Conservation (phyloP, 2,329 filamentous ascomycete species). For the Cladosporium austrohemisphaericum region DNA sequence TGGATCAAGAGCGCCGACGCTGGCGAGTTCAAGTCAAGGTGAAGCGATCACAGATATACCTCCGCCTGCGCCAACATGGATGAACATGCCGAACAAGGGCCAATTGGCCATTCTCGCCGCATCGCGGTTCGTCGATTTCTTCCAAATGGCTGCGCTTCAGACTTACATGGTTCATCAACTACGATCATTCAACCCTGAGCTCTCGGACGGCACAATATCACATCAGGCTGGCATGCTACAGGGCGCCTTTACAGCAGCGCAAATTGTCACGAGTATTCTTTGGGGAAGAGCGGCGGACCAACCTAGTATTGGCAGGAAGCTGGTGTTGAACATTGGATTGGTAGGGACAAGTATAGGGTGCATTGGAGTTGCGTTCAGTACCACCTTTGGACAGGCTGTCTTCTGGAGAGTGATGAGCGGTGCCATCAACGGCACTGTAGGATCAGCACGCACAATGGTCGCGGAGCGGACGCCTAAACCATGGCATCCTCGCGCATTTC, state of each 20-base stretch:
- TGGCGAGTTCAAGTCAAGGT: conserved; percentile 1
- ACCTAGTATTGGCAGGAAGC: conserved; percentile 44
- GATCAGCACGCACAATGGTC: conserved; percentile 41
- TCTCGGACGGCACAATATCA: conserved; percentile 47
- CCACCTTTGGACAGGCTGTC: conserved; percentile 39
- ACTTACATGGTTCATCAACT: conserved; percentile 45
- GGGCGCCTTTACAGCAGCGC: conserved; percentile 41
- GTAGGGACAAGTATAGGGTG: conserved; percentile 38
- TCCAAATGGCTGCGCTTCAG: conserved; percentile 43
- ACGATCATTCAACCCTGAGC: conserved; percentile 38
- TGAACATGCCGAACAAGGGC: conserved; percentile 39
- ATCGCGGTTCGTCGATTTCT: conserved; percentile 44
- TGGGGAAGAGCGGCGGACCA: conserved; percentile 41
- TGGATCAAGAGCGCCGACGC: not conserved
- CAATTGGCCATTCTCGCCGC: conserved; percentile 39
- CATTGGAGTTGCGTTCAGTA: conserved; percentile 39
- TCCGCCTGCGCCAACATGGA: conserved; percentile 35
- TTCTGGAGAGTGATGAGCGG: conserved; percentile 39
- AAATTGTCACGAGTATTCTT: conserved; percentile 41
- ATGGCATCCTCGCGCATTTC: conserved; percentile 40
- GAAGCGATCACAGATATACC: conserved; percentile 10
- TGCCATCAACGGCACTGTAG: conserved; percentile 41
- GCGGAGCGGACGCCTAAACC: conserved; percentile 39
- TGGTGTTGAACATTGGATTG: conserved; percentile 38
- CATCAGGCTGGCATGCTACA: conserved; percentile 41